Evolutionary conservation across 345 rosid genomes (phyloP).

Genomic region (Cardamine chenopodiifolia): DNA sequence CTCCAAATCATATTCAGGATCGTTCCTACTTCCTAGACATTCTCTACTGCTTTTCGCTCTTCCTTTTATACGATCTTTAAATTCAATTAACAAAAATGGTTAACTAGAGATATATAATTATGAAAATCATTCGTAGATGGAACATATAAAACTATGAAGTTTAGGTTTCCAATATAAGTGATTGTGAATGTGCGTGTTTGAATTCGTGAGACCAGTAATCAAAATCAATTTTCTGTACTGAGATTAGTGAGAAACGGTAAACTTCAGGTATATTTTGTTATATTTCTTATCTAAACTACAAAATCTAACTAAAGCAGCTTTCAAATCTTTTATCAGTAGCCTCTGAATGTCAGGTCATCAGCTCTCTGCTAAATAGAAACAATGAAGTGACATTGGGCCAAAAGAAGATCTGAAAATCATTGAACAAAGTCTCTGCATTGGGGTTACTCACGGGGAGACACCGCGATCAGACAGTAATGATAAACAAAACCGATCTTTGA

Average conservation of each 20-base stretch:
- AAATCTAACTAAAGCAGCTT: neutral
- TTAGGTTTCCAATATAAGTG: too few relatives aligned
- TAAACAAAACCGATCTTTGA: neutral
- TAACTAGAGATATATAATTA: too few relatives aligned
- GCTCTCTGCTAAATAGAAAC: neutral
- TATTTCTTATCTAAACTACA: neutral
- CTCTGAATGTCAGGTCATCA: neutral
- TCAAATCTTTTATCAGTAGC: neutral
- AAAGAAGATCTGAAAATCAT: neutral
- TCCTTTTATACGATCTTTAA: too few relatives aligned
- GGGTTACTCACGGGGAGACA: constrained; percentile 5
- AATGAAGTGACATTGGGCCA: neutral
- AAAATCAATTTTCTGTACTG: neutral
- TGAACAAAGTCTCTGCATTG: neutral
- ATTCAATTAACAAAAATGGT: too few relatives aligned
- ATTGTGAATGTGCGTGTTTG: too few relatives aligned
- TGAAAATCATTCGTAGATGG: too few relatives aligned
- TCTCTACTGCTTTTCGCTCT: too few relatives aligned
- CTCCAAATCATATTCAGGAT: too few relatives aligned
- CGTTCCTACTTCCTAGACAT: too few relatives aligned
- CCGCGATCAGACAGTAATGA: neutral
- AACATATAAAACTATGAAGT: too few relatives aligned
- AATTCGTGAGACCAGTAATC: neutral
- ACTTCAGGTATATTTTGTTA: neutral
- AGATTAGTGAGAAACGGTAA: neutral